Evolutionary conservation across 805 yeast genomes (phyloP), one percentile per base, ranked within the genome.

Genomic region (Kodamaea kakaduensis): DNA sequence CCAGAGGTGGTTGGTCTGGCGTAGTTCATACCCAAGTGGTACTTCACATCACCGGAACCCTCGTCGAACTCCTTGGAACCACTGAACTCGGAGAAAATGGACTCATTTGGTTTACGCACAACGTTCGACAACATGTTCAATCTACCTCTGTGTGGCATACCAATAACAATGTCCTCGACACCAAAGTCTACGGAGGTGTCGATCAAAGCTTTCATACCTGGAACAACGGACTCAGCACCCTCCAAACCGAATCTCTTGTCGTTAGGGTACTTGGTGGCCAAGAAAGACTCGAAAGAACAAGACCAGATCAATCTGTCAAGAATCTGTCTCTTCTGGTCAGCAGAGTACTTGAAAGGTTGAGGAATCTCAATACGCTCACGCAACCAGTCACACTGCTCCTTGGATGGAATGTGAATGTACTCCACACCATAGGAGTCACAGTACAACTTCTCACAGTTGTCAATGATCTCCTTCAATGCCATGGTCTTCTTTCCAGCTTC

Each of bases 91-190:
- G 94, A 81, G 66, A 93, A 90, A 58, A 93, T 93, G 33, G 96
- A 88, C 71, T 90, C 97, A 61, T 93, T 89, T 54, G 98, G 97
- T 65, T 93, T 93, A 71, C 98, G 84, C 32, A 93, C 97, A 53
- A 93, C 97, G 70, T 93, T 93, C 42, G 97, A 87, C 66, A 93
- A 77, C 82, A 93, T 89, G 66, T 93, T 93, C 55, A 93, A 75
- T 72, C 99, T 82, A 69, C 99, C 99, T 77, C 99, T 85, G 69
- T 93, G 99, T 36, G 99, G 97, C 97, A 93, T 93, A 71, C 99
- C 99, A 52, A 93, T 83, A 54, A 90, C 94, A 43, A 93, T 81
- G 61, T 90, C 97, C 67, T 89, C 96, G 35, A 90, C 82, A 52
- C 99, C 99, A 43, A 71, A 68, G 48, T 84, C 94, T 33, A 89